Evolutionary conservation across 148 eudicot genomes (phyloP).

Genomic region (Arctostaphylos glauca): DNA sequence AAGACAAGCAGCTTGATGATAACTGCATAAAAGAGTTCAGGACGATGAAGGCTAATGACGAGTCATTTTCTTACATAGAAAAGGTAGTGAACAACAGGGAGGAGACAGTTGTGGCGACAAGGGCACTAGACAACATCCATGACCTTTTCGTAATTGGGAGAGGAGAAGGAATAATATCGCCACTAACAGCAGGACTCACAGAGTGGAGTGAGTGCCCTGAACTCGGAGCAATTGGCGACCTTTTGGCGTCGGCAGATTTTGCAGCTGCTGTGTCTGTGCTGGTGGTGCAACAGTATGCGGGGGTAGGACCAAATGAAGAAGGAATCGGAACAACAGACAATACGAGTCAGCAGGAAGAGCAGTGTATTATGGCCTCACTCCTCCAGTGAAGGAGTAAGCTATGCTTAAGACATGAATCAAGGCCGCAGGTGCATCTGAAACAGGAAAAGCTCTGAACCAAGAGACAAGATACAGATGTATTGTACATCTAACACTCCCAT

Average conservation of each 20-base stretch:
- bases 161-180: slow-evolving; percentile 26
- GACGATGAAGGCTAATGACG: slow-evolving; percentile 10
- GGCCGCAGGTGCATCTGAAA: not conserved
- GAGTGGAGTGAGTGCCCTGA: slow-evolving; percentile 49
- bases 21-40: slow-evolving; percentile 25
- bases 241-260: slow-evolving; percentile 34
- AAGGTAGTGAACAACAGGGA: slow-evolving; percentile 24
- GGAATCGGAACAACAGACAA: not conserved
- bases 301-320: slow-evolving; percentile 16
- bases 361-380: not conserved
- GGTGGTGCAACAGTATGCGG: slow-evolving; percentile 54
- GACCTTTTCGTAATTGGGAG: slow-evolving; percentile 34
- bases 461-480: no score
- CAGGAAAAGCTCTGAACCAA: no score
- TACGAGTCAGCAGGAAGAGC: not conserved
- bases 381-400: not conserved
- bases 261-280: slow-evolving; percentile 34
- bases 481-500: no score
- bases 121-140: slow-evolving; percentile 20
- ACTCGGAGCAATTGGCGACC: slow-evolving; percentile 37
- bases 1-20: slow-evolving; percentile 27
- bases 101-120: slow-evolving; percentile 25
- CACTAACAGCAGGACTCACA: slow-evolving; percentile 33
- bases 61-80: slow-evolving; percentile 22
- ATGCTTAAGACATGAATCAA: not conserved